These are phyloP conservation scores for Diospyros lotus DNA, from an alignment of 148 eudicot genomes.

Conservation along the genomic window DNA sequence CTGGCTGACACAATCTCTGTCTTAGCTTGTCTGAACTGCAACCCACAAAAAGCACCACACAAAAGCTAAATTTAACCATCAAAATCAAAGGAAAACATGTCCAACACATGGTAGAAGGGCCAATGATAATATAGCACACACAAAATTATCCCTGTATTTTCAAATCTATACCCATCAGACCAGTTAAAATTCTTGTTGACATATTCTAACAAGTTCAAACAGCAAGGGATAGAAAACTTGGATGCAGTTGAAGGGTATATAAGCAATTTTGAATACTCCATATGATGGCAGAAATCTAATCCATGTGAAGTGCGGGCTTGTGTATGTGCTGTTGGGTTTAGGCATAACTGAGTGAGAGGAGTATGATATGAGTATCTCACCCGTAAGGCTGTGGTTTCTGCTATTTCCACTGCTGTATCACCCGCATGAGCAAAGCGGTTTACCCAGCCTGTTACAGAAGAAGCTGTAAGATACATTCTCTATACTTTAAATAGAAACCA, in stretches of 20 bases:
- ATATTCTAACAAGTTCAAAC: background rate
- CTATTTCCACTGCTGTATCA: slow-evolving; percentile 90
- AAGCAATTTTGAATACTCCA: background rate
- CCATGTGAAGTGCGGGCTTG: background rate
- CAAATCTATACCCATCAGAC: background rate
- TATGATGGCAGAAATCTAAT: background rate
- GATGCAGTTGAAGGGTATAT: background rate
- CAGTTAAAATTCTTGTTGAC: background rate
- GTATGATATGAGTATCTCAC: slow-evolving; percentile 36
- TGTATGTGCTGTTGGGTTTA: background rate
- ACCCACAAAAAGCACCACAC: background rate
- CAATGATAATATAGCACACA: background rate
- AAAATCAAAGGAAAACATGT: background rate
- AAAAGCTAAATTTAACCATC: background rate
- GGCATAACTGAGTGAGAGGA: background rate
- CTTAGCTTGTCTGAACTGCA: slow-evolving; percentile 90
- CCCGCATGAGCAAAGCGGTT: slow-evolving; percentile 96
- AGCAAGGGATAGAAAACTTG: background rate
- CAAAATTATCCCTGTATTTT: background rate
- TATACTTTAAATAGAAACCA: background rate
- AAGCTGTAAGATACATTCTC: slow-evolving; percentile 10
- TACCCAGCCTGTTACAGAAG: slow-evolving; percentile 73
- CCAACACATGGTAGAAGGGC: background rate
- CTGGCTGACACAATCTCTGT: slow-evolving; percentile 90
- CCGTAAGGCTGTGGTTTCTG: slow-evolving; percentile 76